Conservation (phyloP, 108 stramenopile species). For the Epithemia pelagica region DNA sequence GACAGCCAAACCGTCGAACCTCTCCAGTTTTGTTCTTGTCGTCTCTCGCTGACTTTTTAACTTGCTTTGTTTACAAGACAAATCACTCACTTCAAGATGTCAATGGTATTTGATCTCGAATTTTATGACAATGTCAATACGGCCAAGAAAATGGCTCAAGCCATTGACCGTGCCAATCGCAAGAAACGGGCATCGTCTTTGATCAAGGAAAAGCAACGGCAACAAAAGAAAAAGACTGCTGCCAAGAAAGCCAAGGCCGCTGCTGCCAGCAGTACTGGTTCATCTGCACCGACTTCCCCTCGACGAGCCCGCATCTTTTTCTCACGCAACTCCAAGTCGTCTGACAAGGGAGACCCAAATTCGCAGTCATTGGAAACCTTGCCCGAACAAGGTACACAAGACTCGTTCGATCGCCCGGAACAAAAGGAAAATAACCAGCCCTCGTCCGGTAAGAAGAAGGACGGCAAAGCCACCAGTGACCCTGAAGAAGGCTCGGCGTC, state of each 20-base stretch:
- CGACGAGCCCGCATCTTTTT: background rate
- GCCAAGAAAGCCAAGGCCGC: background rate
- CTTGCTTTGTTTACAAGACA: too few species aligned
- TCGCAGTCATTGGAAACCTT: too few species aligned
- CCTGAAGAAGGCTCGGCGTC: background rate
- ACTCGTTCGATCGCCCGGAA: background rate
- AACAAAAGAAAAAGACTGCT: background rate
- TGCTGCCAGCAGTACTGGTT: background rate
- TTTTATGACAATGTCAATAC: background rate
- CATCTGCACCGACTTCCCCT: too few species aligned
- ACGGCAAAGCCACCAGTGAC: background rate
- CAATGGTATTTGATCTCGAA: background rate
- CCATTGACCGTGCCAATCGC: background rate
- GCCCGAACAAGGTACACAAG: too few species aligned
- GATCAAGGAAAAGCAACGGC: background rate
- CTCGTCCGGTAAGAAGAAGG: background rate
- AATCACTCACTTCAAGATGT: background rate
- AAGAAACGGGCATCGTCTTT: background rate
- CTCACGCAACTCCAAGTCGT: too few species aligned
- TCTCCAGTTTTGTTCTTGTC: too few species aligned
- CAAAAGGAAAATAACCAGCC: background rate
- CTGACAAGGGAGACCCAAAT: too few species aligned
- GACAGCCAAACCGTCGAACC: too few species aligned
- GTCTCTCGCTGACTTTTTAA: too few species aligned
- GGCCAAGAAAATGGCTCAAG: background rate